Base-by-base conservation (phyloP, 805 yeast genomes). In the Suhomyces sp. region DNA sequence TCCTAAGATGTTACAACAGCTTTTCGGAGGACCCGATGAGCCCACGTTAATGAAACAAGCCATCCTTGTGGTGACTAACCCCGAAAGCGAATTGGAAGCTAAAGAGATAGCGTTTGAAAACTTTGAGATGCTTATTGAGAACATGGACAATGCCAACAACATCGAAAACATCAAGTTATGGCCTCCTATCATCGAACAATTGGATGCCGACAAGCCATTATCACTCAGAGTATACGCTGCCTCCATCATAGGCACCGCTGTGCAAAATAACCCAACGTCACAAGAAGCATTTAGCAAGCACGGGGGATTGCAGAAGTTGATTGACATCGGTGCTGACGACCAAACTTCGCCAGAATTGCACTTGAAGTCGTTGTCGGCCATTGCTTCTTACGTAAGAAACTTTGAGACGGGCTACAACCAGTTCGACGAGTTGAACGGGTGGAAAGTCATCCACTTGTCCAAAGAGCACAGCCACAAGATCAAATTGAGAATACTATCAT, bases 71-170 rank as follows among this genome's bases (percentile, higher is more conserved):
- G 82, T 87, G 4, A 62, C 70, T 2, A 76, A 81, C 60, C 80
- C 82, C 6, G 86, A 84, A 46, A 82, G 83, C 3, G 79, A 79
- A 6, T 59, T 80, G 20, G 93, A 87, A 40, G 78, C 78, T 59
- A 87, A 86, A 60, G 75, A 85, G 48, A 80, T 81, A 7, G 96
- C 97, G 0, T 80, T 91, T 54, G 97, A 93, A 57, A 89, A 90
- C 66, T 87, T 93, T 62, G 97, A 93, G 66, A 90, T 92, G 93
- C 75, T 93, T 48, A 86, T 94, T 46, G 98, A 93, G 65, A 91
- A 91, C 62, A 69, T 93, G 54, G 98, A 94, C 68, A 94, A 94
- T 67, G 98, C 98, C 21, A 92, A 93, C 69, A 90, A 90, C 62
- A 85, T 93, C 58, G 93, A 88, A 57, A 87, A 86, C 60, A 65